Conservation (phyloP, 1,284 basidiomycete genomes). For the Apiotrichum sp. region DNA sequence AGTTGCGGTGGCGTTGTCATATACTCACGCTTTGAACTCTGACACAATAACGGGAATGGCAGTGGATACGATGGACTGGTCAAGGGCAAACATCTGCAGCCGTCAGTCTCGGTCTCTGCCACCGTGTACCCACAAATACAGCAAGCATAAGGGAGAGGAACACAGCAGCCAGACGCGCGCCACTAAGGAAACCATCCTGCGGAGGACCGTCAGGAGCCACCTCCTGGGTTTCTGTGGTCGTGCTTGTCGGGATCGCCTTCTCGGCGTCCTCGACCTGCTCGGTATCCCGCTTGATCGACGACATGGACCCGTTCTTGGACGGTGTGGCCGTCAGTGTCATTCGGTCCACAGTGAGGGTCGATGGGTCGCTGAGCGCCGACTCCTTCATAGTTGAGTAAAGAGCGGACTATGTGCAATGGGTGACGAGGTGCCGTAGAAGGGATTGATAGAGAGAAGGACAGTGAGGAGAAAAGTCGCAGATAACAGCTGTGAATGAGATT, state of each 20-base stretch:
- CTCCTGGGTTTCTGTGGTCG: not conserved
- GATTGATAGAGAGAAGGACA: too few species aligned
- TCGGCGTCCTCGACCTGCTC: not conserved
- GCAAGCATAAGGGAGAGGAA: conserved; percentile 36
- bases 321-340: not conserved
- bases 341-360: not conserved
- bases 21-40: conserved; percentile 46
- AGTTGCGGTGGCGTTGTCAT: not conserved
- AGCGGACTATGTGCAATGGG: too few species aligned
- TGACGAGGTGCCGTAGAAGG: too few species aligned
- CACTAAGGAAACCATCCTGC: conserved; percentile 24
- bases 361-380: not conserved
- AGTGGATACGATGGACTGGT: conserved; percentile 45
- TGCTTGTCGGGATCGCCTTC: not conserved
- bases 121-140: conserved; percentile 35
- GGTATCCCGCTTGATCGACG: not conserved
- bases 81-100: conserved; percentile 21
- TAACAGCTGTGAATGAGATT: too few species aligned
- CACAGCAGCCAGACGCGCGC: conserved; percentile 27
- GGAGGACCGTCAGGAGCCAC: not conserved
- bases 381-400: too few species aligned
- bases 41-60: conserved; percentile 49
- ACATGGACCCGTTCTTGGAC: conserved; percentile 1
- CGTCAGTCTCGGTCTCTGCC: conserved; percentile 2
- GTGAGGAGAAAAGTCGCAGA: too few species aligned